Percentiles rank a stretch among this genome's conserved stretches.
Conservation (phyloP, 768 basidiomycete species). For the Leucocoprinus leucothites region DNA sequence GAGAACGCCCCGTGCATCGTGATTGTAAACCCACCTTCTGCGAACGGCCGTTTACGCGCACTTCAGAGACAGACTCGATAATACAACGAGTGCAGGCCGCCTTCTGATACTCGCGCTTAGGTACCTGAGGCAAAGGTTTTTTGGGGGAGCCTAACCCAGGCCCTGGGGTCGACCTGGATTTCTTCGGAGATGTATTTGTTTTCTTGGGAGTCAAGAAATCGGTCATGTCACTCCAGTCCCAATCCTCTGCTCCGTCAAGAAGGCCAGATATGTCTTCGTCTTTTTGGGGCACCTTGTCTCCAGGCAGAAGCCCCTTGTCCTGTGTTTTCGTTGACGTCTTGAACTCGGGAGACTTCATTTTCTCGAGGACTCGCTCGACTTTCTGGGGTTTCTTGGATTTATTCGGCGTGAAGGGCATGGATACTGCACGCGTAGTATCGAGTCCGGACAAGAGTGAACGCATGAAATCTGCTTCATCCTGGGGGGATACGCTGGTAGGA, state of each 20-base stretch:
- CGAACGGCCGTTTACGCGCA: conserved; percentile 23
- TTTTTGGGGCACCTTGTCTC: conserved; percentile 21
- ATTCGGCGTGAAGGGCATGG: conserved; percentile 32
- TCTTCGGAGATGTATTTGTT: conserved; percentile 23
- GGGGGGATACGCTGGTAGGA: conserved; percentile 23
- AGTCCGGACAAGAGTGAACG: conserved; percentile 38
- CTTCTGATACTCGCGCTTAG: conserved; percentile 22
- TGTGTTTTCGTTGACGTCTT: not conserved
- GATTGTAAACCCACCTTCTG: conserved; percentile 37
- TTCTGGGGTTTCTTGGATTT: conserved; percentile 13
- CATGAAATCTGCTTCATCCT: conserved; percentile 62
- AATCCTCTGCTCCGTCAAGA: conserved; percentile 64
- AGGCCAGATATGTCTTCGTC: conserved; percentile 46
- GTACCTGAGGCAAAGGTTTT: conserved; percentile 8
- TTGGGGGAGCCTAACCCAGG: conserved; percentile 1
- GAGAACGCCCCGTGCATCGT: not conserved
- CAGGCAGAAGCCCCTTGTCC: conserved; percentile 17
- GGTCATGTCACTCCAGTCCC: conserved; percentile 57
- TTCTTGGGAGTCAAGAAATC: conserved; percentile 53
- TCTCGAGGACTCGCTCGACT: conserved; percentile 5
- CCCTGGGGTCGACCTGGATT: conserved; percentile 16
- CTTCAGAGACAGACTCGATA: conserved; percentile 44
- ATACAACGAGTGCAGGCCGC: conserved; percentile 51
- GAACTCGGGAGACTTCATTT: conserved; percentile 12
- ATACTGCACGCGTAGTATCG: conserved; percentile 43